Evolutionary conservation across 768 basidiomycete genomes (phyloP), one percentile per base, ranked within the genome.

Genomic region (Scleroderma bovista): DNA sequence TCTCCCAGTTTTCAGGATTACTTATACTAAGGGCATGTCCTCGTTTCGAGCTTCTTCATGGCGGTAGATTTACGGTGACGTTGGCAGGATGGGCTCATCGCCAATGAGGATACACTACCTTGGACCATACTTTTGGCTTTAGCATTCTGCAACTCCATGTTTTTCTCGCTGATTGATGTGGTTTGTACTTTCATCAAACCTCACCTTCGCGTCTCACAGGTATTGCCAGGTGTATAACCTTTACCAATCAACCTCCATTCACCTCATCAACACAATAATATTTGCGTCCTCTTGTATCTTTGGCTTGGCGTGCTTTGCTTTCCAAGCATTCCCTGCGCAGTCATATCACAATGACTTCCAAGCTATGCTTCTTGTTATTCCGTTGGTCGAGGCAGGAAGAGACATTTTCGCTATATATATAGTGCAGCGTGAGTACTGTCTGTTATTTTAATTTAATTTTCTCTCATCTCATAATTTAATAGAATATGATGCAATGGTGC

Each of bases 401-500:
- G 55, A 54, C 34, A 47, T 65, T 22, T 15, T 51, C 6, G 45
- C 57, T 3, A 52, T 63, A 19, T 51, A 49, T 24, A 45, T 63
- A n/a, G 60, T 64, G 44, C 60, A 51, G 6, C 51, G 59, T 68
- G 50, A 56, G 66, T 58, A 24, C 19, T 23, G n/a, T 32, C 19
- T 2, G 23, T 40, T 19, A n/a, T 40, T 6, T 40, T 22, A 10
- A 15, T 17, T n/a, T n/a, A n/a, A 40, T 17, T 19, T 40, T 32
- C 24, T 10, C 5, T 12, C 2, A 6, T 48, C 24, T 51, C 41
- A 47, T 44, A 11, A 13, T n/a, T 29, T 36, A 22, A 12, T 33
- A 73, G 73, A 62, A 33, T 60, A 64, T 45, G 65, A 63, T 46
- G 62, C 66, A 17, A 51, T 61, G 26, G 49, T 48, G 3, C 62